phyloP scores from a whole-genome alignment of 768 basidiomycete genomes.

The Tricholoma flavovirens region DNA sequence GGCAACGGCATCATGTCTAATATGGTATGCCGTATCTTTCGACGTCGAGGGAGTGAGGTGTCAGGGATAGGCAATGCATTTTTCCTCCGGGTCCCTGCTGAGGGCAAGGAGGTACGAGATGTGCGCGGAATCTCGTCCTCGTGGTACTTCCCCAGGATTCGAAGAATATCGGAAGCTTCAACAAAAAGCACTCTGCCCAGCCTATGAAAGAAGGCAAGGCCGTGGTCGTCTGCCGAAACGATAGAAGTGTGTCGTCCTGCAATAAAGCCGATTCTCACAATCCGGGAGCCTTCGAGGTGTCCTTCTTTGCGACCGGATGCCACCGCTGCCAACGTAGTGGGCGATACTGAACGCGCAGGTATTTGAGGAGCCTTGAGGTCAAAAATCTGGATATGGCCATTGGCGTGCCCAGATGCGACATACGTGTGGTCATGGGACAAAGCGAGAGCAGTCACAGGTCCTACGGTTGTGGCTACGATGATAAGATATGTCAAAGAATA shows the following conservation, averaged over 20 bases:
- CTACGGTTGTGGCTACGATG: conserved; percentile 49
- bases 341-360: conserved; percentile 65
- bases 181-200: conserved; percentile 92
- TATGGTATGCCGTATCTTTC: conserved; percentile 56
- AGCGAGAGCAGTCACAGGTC: conserved; percentile 83
- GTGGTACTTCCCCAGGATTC: conserved; percentile 90
- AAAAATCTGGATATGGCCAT: conserved; percentile 83
- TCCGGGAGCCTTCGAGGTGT: conserved; percentile 73
- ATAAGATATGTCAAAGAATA: conserved; percentile 13
- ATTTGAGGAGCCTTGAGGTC: conserved; percentile 65
- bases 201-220: conserved; percentile 92
- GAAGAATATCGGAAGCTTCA: conserved; percentile 89
- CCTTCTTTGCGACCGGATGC: conserved; percentile 80
- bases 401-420: conserved; percentile 80
- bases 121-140: conserved; percentile 30
- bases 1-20: conserved; percentile 81
- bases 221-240: conserved; percentile 83
- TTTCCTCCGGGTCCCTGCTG: conserved; percentile 3
- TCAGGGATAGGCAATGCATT: conserved; percentile 10
- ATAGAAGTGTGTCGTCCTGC: conserved; percentile 91
- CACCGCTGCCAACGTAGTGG: conserved; percentile 63
- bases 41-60: conserved; percentile 34
- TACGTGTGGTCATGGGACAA: conserved; percentile 93
- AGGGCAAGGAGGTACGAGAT: conserved; percentile 7
- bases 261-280: conserved; percentile 80